Conservation (phyloP, 768 basidiomycete species). For the Lyophyllum semitale region DNA sequence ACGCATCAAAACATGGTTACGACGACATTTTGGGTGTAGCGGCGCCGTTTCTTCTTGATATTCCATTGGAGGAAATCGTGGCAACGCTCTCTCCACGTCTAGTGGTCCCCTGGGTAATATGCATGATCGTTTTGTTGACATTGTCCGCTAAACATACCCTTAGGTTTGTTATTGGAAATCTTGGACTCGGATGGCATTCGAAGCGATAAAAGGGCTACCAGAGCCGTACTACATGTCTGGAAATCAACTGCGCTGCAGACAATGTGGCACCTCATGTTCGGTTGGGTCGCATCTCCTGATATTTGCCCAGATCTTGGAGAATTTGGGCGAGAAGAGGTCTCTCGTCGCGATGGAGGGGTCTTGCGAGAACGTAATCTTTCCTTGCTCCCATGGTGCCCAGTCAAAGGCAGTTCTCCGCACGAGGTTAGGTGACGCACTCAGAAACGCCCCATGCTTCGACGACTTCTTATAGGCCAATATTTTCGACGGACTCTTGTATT, state of each 20-base stretch:
- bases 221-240: not conserved
- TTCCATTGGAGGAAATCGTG: not conserved
- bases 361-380: too few relatives aligned
- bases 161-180: not conserved
- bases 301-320: too few relatives aligned
- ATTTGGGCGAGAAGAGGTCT: too few relatives aligned
- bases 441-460: too few relatives aligned
- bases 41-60: not conserved
- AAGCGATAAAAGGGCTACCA: not conserved
- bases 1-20: not conserved
- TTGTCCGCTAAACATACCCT: not conserved
- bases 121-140: not conserved
- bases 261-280: too few relatives aligned
- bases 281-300: too few relatives aligned
- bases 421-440: too few relatives aligned
- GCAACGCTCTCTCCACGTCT: not conserved
- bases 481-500: too few relatives aligned
- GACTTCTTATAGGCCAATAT: too few relatives aligned
- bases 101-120: conserved; percentile 2
- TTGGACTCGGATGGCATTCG: not conserved
- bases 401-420: too few relatives aligned
- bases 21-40: not conserved
- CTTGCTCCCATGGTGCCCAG: too few relatives aligned
- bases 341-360: too few relatives aligned
- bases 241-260: not conserved